These are phyloP conservation scores for Acarospora socialis DNA, from an alignment of 2,329 filamentous ascomycete species.

Conservation along the genomic window DNA sequence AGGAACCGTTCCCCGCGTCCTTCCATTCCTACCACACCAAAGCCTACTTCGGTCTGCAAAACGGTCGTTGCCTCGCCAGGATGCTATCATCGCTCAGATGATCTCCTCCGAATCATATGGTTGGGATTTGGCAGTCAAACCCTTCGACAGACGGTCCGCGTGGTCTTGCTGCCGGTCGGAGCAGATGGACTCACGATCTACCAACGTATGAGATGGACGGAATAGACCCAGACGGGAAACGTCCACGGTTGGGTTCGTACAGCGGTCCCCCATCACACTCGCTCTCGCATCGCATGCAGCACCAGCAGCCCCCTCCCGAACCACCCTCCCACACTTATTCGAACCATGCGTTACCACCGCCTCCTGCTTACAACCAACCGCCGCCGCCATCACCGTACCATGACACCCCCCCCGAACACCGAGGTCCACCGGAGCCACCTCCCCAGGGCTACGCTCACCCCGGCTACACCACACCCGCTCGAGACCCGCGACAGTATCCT, in stretches of 20 bases:
- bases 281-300: slow-evolving; percentile 9
- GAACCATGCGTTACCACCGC: slow-evolving; percentile 8
- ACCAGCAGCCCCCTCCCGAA: slow-evolving; percentile 7
- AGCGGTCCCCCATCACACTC: slow-evolving; percentile 6
- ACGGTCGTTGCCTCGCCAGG: no score
- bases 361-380: slow-evolving; percentile 9
- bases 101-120: no score
- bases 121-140: no score
- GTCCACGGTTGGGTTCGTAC: slow-evolving; percentile 9
- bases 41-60: no score
- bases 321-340: slow-evolving; percentile 8
- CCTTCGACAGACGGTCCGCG: no score
- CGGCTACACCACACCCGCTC: slow-evolving; percentile 12
- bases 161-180: slow-evolving; percentile 1
- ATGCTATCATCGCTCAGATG: no score
- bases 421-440: slow-evolving; percentile 11
- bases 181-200: not conserved
- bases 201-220: slow-evolving; percentile 10
- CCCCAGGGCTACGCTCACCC: slow-evolving; percentile 13
- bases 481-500: slow-evolving; percentile 10
- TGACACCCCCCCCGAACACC: slow-evolving; percentile 8
- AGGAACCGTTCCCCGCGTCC: no score
- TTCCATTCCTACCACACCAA: no score
- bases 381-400: slow-evolving; percentile 11
- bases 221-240: slow-evolving; percentile 10